Base-by-base conservation (phyloP, 2,329 filamentous ascomycete species). In the Alternaria conjuncta region DNA sequence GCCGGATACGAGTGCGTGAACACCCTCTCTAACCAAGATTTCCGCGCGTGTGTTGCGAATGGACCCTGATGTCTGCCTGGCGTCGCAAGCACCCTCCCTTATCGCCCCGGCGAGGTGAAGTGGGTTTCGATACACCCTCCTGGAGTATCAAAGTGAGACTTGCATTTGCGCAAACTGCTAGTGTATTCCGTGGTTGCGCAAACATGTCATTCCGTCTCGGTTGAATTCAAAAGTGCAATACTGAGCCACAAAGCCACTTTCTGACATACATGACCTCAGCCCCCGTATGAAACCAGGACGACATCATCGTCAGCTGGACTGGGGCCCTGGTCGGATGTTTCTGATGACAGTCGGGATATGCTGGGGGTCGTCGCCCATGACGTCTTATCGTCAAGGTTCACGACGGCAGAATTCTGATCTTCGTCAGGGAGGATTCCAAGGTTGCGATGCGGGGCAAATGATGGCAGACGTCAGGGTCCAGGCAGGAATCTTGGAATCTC, bases 391-490 rank as follows among this genome's bases (percentile, higher is more conserved):
- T 15, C 32, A 41, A 26, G 28, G 32, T 32, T 36, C 58, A 41
- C 41, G 57, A 32, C 53, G 30, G 47, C 54, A 30, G 59, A 28
- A 61, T 25, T 44, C 21, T n/a, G 30, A 46, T 45, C 26, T 11
- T 45, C 18, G 18, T 28, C 51, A 32, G 36, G 41, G 45, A 32
- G 51, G n/a, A 41, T 41, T 41, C 36, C 36, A 41, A 45, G 58
- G 54, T 56, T 55, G 54, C 45, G 32, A 43, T 59, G 63, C 60
- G 63, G 60, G 60, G 63, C 63, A 36, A 32, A 36, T 36, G 15
- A 60, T 43, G 63, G 60, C 55, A 62, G 59, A 53, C 51, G 60
- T 60, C 55, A 63, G 54, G 60, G 63, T 60, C 32, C 36, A 28
- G 28, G 26, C n/a, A 26, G 20, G 10, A 43, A 60, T 32, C 47